Conservation (phyloP, 1,284 basidiomycete genomes). For the Puccinia hordei region DNA sequence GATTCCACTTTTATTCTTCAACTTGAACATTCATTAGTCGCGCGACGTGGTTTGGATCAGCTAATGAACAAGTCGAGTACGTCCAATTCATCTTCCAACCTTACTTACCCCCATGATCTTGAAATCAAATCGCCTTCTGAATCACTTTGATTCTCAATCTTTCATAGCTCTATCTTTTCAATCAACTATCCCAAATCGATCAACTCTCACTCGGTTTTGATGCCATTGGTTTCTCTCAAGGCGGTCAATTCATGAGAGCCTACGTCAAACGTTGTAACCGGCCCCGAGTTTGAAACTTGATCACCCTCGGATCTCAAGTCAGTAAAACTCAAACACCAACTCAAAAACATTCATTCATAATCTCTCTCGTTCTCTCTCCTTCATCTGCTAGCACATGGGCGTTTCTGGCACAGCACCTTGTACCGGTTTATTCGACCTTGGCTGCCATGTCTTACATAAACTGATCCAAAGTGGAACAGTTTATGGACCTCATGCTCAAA, state of each 20-base stretch:
- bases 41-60: constrained; percentile 57
- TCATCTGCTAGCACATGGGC: constrained; percentile 55
- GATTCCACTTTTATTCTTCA: neutral
- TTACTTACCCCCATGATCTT: too few relatives aligned
- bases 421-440: constrained; percentile 55
- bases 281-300: constrained; percentile 58
- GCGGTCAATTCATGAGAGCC: constrained; percentile 56
- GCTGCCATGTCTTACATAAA: constrained; percentile 55
- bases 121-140: neutral
- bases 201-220: constrained; percentile 58
- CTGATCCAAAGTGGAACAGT: constrained; percentile 36
- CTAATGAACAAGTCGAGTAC: constrained; percentile 56
- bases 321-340: constrained; percentile 51
- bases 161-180: constrained; percentile 53
- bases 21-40: constrained; percentile 52
- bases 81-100: neutral
- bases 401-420: constrained; percentile 54
- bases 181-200: constrained; percentile 55
- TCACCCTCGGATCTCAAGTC: constrained; percentile 59
- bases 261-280: constrained; percentile 59
- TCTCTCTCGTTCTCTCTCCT: neutral
- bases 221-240: constrained; percentile 59
- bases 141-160: neutral
- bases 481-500: constrained; percentile 42
- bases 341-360: constrained; percentile 52